These are phyloP conservation scores for Rhizophlyctis rosea DNA, from an alignment of 192 early-diverging fungal genomes.

Conservation along the genomic window DNA sequence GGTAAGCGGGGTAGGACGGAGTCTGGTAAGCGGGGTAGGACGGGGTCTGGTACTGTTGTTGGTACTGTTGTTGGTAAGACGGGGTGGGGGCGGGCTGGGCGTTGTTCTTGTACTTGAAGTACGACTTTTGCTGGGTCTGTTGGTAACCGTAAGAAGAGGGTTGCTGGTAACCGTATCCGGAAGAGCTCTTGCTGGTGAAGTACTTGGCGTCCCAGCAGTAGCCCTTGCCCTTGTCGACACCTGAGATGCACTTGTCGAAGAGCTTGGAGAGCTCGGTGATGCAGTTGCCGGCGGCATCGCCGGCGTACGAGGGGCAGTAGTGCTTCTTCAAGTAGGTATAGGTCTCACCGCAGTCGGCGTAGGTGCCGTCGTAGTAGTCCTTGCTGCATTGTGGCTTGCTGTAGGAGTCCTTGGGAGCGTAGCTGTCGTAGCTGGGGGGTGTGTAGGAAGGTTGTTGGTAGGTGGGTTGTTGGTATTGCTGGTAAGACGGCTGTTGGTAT, in stretches of 20 bases:
- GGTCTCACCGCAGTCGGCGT: slow-evolving; percentile 7
- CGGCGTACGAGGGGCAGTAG: slow-evolving; percentile 3
- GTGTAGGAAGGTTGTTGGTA: not conserved
- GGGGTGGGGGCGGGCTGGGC: not conserved
- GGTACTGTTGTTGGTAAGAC: not conserved
- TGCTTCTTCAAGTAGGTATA: not conserved
- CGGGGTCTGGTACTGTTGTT: not conserved
- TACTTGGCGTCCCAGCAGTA: slow-evolving; percentile 13
- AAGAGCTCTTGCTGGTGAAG: too few species aligned
- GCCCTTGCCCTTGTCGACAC: not conserved
- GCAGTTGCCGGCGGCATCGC: not conserved
- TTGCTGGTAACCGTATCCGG: too few species aligned
- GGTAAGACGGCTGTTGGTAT: not conserved
- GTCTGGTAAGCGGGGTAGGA: not conserved
- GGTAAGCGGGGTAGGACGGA: not conserved
- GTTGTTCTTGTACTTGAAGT: slow-evolving; percentile 1
- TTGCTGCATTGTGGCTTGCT: slow-evolving; percentile 4
- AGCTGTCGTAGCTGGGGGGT: too few species aligned
- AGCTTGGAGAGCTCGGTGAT: not conserved
- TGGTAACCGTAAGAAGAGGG: too few species aligned
- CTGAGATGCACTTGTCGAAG: slow-evolving; percentile 5
- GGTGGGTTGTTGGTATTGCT: not conserved
- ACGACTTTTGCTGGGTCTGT: too few species aligned
- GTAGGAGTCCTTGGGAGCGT: too few species aligned
- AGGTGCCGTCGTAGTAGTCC: slow-evolving; percentile 11